Conservation (phyloP, 352 stramenopile genomes). For the Hyaloperonospora arabidopsidis region DNA sequence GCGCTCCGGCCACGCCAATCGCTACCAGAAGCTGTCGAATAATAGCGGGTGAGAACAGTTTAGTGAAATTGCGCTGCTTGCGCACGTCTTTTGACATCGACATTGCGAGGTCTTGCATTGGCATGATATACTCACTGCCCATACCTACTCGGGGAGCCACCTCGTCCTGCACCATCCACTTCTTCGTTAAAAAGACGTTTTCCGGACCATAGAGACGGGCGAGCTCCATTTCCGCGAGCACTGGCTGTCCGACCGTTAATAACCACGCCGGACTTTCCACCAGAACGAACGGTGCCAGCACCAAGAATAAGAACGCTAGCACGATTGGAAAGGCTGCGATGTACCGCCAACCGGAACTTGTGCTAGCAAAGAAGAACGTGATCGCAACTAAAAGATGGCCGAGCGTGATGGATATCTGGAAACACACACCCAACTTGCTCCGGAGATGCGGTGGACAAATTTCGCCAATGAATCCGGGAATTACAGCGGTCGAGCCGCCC, state of each 20-base stretch:
- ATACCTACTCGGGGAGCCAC: slow-evolving; percentile 14
- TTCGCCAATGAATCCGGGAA: slow-evolving; percentile 42
- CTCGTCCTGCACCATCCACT: slow-evolving; percentile 34
- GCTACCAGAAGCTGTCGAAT: slow-evolving; percentile 40
- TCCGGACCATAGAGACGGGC: slow-evolving; percentile 27
- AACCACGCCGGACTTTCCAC: slow-evolving; percentile 47
- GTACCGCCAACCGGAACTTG: slow-evolving; percentile 40
- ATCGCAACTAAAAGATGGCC: slow-evolving; percentile 37
- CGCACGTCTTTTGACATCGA: slow-evolving; percentile 24
- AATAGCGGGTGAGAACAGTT: slow-evolving; percentile 20
- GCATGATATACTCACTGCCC: slow-evolving; percentile 20
- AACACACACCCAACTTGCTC: slow-evolving; percentile 26
- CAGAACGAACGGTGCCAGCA: slow-evolving; percentile 32
- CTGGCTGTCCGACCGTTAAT: slow-evolving; percentile 20
- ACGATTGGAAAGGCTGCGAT: slow-evolving; percentile 41
- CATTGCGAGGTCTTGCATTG: slow-evolving; percentile 20
- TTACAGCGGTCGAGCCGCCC: slow-evolving; percentile 28
- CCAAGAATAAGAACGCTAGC: slow-evolving; percentile 30
- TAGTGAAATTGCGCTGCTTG: slow-evolving; percentile 12
- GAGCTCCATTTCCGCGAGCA: slow-evolving; percentile 25
- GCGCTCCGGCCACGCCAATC: slow-evolving; percentile 32
- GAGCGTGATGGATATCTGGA: slow-evolving; percentile 44
- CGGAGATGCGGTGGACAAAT: slow-evolving; percentile 37
- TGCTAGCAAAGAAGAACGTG: slow-evolving; percentile 49
- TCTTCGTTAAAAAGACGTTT: slow-evolving; percentile 24